Conservation (phyloP, 192 early-diverging fungal species). For the Endogone sp. region DNA sequence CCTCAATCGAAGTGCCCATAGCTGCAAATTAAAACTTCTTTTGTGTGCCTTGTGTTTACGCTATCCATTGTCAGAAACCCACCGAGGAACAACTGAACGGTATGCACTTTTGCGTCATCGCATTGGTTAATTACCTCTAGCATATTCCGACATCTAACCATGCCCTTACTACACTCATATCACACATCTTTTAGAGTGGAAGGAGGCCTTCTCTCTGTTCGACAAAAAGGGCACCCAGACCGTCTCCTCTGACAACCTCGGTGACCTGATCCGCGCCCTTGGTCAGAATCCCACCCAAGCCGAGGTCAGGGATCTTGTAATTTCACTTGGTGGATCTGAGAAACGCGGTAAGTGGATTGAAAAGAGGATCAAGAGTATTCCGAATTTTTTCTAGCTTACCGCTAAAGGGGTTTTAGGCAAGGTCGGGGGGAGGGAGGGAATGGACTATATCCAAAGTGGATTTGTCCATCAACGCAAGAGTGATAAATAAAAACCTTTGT, state of each 20-base stretch:
- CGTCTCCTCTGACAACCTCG: slow-evolving; percentile 59
- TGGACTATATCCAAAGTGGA: too few relatives aligned
- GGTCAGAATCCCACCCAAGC: slow-evolving; percentile 78
- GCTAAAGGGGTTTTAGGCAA: too few relatives aligned
- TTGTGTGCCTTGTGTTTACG: slow-evolving; percentile 11
- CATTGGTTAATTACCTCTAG: slow-evolving; percentile 19
- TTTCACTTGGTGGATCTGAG: slow-evolving; percentile 26
- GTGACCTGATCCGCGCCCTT: slow-evolving; percentile 72
- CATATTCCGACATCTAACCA: too few relatives aligned
- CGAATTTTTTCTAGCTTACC: too few relatives aligned
- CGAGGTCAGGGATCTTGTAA: slow-evolving; percentile 62
- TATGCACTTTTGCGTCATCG: slow-evolving; percentile 7
- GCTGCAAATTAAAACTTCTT: too few relatives aligned
- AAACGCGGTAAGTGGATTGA: slow-evolving; percentile 19
- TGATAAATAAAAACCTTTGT: too few relatives aligned
- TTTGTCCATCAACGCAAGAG: too few relatives aligned
- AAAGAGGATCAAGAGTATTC: background rate
- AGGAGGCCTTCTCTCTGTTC: slow-evolving; percentile 77
- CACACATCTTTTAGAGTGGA: too few relatives aligned
- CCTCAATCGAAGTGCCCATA: too few relatives aligned
- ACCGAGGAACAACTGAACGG: slow-evolving; percentile 5
- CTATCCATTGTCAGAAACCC: background rate
- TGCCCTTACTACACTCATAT: too few relatives aligned
- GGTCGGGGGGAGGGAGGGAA: too few relatives aligned
- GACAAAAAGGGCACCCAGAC: slow-evolving; percentile 73